Evolutionary conservation across 768 basidiomycete species (phyloP), one percentile per base, ranked within the genome.

Genomic region (Suillus americanus): DNA sequence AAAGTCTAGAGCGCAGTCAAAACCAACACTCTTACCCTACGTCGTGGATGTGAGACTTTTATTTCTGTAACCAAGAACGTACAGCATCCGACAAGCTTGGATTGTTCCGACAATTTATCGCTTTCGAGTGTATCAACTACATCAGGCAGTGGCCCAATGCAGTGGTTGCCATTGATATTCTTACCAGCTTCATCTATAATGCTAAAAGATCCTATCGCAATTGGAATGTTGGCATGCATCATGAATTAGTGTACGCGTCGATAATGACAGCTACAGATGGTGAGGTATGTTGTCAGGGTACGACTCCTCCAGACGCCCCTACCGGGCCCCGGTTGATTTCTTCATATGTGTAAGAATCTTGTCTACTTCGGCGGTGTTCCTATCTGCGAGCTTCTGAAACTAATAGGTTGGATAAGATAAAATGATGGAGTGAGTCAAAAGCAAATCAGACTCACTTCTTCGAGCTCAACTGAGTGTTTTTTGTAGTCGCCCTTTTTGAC

Each of bases 311-410:
- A 5, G 33, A 54, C 13, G 35, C 33, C 53, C 33, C 65, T 74
- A 77, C 41, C 72, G 71, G 57, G 41, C 62, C 33, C 72, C 74
- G 1, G 83, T 84, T 12, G 82, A 77, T 73, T 87, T 91, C 73
- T 90, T 91, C 61, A 90, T 75, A 37, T 83, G 82, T 0, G 80
- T 80, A 35, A 94, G 75, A 62, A 87, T 81, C 62, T 84, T 86
- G 72, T 94, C 92, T 16, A 92, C 78, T 50, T 93, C 89, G 2
- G 72, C 79, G 20, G 91, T 74, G 63, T 86, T 82, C 64, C 79
- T 83, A 66, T 92, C 88, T 0, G 81, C 80, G 14, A 94, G 78
- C 68, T 88, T 90, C 72, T 92, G 90, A 73, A 94, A 91, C 93
- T 94, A 63, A 23, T 46, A 59, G 25, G 23, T 66, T 23, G 68